Conservation (phyloP, 306 rosid species). For the Fragaria ananassa region DNA sequence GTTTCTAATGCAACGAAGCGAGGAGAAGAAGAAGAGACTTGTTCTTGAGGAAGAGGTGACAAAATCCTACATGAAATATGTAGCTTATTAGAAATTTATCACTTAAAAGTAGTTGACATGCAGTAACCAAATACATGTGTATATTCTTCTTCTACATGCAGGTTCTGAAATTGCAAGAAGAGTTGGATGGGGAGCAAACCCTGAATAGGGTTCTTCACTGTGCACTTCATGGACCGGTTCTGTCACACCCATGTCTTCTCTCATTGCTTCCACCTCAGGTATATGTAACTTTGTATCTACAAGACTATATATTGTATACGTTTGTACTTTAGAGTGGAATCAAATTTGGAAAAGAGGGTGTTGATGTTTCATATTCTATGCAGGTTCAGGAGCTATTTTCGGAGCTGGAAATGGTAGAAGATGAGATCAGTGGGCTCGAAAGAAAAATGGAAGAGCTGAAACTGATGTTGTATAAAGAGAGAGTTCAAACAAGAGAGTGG, state of each 20-base stretch:
- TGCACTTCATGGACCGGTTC: slow-evolving; percentile 63
- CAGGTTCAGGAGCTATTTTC: slow-evolving; percentile 61
- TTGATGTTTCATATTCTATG: neutral
- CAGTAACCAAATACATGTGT: neutral
- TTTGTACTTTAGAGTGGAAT: neutral
- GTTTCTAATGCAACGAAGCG: slow-evolving; percentile 58
- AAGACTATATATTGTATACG: neutral
- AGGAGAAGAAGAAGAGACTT: slow-evolving; percentile 45
- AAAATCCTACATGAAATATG: neutral
- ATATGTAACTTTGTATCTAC: neutral
- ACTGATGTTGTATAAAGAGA: slow-evolving; percentile 47
- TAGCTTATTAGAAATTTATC: neutral
- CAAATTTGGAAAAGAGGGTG: neutral
- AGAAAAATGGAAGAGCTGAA: slow-evolving; percentile 67
- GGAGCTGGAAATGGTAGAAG: slow-evolving; percentile 68
- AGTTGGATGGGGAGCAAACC: slow-evolving; percentile 58
- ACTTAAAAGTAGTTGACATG: neutral
- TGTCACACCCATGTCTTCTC: slow-evolving; percentile 46
- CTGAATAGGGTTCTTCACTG: slow-evolving; percentile 51
- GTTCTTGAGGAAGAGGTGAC: slow-evolving; percentile 67
- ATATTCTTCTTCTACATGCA: slow-evolving; percentile 13
- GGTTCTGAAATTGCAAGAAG: slow-evolving; percentile 62
- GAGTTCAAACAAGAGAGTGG: slow-evolving; percentile 43
- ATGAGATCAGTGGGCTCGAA: slow-evolving; percentile 64
- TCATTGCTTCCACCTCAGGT: slow-evolving; percentile 64